phyloP scores from a whole-genome alignment of 495 filamentous ascomycete species.

The Podospora comata region DNA sequence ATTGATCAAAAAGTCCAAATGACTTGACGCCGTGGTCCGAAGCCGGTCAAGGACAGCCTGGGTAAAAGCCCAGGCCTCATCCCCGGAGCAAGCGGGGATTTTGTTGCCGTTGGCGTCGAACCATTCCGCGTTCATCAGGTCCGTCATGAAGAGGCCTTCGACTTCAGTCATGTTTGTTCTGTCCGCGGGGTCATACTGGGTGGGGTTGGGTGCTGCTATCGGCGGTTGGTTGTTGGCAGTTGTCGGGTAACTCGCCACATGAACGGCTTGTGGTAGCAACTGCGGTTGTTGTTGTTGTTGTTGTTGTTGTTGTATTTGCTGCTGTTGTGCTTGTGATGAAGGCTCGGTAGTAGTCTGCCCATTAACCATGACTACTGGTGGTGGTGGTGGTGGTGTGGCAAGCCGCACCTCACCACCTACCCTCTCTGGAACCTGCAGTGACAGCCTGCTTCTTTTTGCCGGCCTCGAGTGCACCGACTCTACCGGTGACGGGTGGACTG shows the following conservation, averaged over 20 bases:
- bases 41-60: conserved; percentile 47
- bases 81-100: conserved; percentile 39
- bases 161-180: conserved; percentile 48
- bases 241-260: background rate
- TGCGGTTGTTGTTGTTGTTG: conserved; percentile 14
- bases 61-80: conserved; percentile 47
- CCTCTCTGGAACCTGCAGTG: conserved; percentile 77
- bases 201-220: conserved; percentile 14
- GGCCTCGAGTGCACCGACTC: conserved; percentile 30
- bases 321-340: background rate
- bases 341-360: conserved; percentile 43
- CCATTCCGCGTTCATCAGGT: conserved; percentile 44
- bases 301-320: background rate
- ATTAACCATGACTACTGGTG: conserved; percentile 60
- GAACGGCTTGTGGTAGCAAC: background rate
- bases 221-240: conserved; percentile 4
- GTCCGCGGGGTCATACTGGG: conserved; percentile 33
- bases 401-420: conserved; percentile 70
- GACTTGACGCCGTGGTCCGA: conserved; percentile 37
- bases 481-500: conserved; percentile 25
- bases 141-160: conserved; percentile 44
- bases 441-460: conserved; percentile 57
- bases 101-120: conserved; percentile 35
- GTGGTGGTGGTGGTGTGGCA: conserved; percentile 62
- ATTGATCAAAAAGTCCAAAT: conserved; percentile 53